Conservation (phyloP, 2,329 filamentous ascomycete species). For the Escovopsis weberi region DNA sequence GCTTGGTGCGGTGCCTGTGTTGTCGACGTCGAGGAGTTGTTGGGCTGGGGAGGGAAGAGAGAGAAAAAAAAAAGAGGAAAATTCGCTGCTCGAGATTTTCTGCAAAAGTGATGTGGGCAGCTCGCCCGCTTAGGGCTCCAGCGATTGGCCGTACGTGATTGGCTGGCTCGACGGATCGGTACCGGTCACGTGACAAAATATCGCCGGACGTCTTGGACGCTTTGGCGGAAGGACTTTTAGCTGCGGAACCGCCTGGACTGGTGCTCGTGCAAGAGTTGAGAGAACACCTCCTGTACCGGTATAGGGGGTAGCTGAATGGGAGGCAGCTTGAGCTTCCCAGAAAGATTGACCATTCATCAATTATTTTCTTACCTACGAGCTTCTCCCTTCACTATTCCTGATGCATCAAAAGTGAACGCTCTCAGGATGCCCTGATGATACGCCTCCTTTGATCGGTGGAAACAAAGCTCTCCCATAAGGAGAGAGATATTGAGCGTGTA, state of each 20-base stretch:
- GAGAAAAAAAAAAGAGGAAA: slow-evolving; percentile 1
- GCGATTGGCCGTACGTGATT: slow-evolving; percentile 4
- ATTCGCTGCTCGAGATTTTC: slow-evolving; percentile 2
- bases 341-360: too few relatives aligned
- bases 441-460: too few relatives aligned
- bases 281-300: too few relatives aligned
- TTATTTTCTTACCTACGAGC: too few relatives aligned
- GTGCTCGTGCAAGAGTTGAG: background rate
- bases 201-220: too few relatives aligned
- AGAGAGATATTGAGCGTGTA: too few relatives aligned
- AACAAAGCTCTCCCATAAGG: too few relatives aligned
- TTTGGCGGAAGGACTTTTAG: background rate
- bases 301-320: background rate
- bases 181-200: slow-evolving; percentile 6
- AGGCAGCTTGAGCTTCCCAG: too few relatives aligned
- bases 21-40: slow-evolving; percentile 4
- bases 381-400: too few relatives aligned
- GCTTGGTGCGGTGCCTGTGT: slow-evolving; percentile 3
- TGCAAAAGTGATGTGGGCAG: slow-evolving; percentile 9
- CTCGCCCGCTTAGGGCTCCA: slow-evolving; percentile 14
- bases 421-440: too few relatives aligned
- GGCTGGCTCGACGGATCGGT: background rate
- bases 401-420: too few relatives aligned
- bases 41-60: background rate
- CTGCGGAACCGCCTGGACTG: background rate